Evolutionary conservation across 2,329 filamentous ascomycete genomes (phyloP).

Genomic region (Colletotrichum sp.): DNA sequence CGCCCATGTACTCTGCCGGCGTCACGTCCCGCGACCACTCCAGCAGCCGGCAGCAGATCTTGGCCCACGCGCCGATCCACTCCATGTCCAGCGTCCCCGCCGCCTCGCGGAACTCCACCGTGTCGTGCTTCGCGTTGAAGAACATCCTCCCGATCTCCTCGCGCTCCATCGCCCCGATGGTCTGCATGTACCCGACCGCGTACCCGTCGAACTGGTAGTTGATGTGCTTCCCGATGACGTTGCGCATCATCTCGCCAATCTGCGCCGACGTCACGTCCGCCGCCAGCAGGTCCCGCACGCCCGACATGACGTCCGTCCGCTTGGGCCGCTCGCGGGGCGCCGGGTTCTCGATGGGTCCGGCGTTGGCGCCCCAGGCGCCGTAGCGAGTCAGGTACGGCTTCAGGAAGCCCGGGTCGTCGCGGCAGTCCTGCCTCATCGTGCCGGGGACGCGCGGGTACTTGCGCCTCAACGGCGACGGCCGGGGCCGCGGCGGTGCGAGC

Average conservation of each 20-base stretch:
- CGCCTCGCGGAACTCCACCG: conserved; percentile 42
- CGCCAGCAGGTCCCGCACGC: conserved; percentile 16
- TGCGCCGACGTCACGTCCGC: conserved; percentile 8
- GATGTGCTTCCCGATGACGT: background rate
- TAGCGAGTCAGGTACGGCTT: background rate
- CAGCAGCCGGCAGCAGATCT: conserved; percentile 34
- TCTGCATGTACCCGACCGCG: background rate
- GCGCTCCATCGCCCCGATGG: background rate
- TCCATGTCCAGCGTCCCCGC: conserved; percentile 34
- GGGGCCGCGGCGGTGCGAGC: background rate
- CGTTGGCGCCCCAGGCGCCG: background rate
- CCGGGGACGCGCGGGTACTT: conserved; percentile 1
- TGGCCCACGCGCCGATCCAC: conserved; percentile 37
- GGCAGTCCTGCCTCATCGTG: conserved; percentile 1
- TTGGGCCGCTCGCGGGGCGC: background rate
- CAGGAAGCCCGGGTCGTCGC: background rate
- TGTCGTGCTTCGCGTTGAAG: conserved; percentile 6
- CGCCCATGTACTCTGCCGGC: conserved; percentile 31
- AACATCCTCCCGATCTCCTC: background rate
- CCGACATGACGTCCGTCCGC: conserved; percentile 17
- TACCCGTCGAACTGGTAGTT: conserved; percentile 18
- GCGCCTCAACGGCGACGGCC: conserved; percentile 5
- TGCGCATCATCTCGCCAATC: conserved; percentile 8
- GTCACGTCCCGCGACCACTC: conserved; percentile 29
- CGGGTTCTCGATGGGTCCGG: background rate